Evolutionary conservation across 2,329 filamentous ascomycete genomes (phyloP), one percentile per base, ranked within the genome.

Genomic region (Thermoascus crustaceus): DNA sequence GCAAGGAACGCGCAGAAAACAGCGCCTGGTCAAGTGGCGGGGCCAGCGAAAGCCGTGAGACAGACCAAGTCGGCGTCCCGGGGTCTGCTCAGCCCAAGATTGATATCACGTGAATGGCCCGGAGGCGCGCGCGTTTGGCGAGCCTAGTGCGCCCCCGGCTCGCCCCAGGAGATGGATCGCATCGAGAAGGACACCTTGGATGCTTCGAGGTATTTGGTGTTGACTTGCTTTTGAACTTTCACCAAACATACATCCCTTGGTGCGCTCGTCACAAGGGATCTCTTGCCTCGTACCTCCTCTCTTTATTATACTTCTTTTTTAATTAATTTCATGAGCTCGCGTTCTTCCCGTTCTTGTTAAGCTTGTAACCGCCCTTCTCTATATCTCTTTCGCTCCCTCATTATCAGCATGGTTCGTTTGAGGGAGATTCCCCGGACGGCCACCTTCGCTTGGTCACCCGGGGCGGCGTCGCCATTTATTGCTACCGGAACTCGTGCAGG

Each of bases 391-490:
- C 43, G 34, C 25, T 38, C 34, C 41, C 40, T 39, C 44, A 41
- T 35, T 43, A 45, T 53, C 61, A 67, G 52, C 63, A 98, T 98
- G 91, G 89, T 95, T 66, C 85, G 87, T 69, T 74, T 96, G 65
- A 80, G 89, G 73, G 88, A 96, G 72, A 93, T 98, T 58, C 85
- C 87, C 61, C 80, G 91, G 67, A 98, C 91, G 55, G 91, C 89
- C 63, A 84, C 89, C 54, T 98, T 98, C 64, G 86, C 91, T 57
- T 98, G 91, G 89, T 94, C 86, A 49, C 83, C 88, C 17, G 84
- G 80, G 50, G 68, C 85, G 33, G 75, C 76, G 24, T 78, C 80
- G 49, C 87, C 89, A 51, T 72, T 94, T 49, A 72, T 98, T 46
- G 89, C 86, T 41, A 98, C 91, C 18, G 91, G 91, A 52, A 98